Evolutionary conservation across 176 grass and related monocot species (phyloP).

Genomic region (Avena eriantha): DNA sequence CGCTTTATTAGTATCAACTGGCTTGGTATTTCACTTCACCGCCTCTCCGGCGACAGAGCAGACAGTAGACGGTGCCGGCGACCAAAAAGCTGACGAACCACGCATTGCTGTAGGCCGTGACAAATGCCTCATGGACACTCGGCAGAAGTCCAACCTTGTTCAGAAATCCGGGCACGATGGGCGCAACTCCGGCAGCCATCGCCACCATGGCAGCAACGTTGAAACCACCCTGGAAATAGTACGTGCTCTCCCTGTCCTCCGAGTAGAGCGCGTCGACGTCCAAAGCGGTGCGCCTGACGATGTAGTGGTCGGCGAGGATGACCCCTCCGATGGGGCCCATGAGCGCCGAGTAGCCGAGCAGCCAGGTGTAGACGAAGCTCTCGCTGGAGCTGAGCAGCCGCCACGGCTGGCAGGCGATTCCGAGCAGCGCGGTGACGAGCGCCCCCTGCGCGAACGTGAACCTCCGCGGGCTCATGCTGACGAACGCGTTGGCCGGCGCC

Average conservation of each 20-base stretch:
- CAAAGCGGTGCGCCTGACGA: constrained; percentile 63
- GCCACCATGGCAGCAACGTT: constrained; percentile 68
- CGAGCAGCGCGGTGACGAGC: constrained; percentile 76
- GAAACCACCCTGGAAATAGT: constrained; percentile 81
- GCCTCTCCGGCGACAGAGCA: constrained; percentile 52
- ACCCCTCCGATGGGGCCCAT: constrained; percentile 89
- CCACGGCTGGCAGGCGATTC: constrained; percentile 94
- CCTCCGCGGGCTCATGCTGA: constrained; percentile 70
- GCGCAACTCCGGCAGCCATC: constrained; percentile 64
- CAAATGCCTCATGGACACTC: constrained; percentile 42
- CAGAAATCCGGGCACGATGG: constrained; percentile 77
- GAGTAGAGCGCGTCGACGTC: constrained; percentile 80
- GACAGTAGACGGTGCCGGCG: constrained; percentile 67
- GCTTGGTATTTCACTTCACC: constrained; percentile 14
- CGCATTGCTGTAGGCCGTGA: constrained; percentile 75
- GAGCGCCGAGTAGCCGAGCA: constrained; percentile 82
- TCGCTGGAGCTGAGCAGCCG: constrained; percentile 87
- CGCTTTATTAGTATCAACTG: neutral
- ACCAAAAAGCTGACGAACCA: constrained; percentile 93
- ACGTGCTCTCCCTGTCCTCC: constrained; percentile 49
- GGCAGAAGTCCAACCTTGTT: constrained; percentile 67
- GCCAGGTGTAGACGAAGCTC: constrained; percentile 96
- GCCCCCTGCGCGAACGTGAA: constrained; percentile 88
- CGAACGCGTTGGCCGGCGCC: constrained; percentile 82
- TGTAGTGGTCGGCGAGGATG: constrained; percentile 82